Evolutionary conservation across 306 rosid species (phyloP).

Genomic region (Morella rubra): DNA sequence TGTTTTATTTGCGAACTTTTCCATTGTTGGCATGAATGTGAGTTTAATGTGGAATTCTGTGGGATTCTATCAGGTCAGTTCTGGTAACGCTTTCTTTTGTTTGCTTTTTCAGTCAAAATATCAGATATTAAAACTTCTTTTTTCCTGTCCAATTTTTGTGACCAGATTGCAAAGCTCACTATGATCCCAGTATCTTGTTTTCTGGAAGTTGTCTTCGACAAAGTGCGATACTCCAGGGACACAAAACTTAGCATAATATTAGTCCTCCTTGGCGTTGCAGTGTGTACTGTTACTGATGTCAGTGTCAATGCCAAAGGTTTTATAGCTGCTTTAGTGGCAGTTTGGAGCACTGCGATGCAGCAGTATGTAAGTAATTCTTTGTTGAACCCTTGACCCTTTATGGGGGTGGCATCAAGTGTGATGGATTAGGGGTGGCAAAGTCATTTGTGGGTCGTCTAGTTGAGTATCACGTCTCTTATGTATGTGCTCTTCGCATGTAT

Average conservation of each 20-base stretch:
- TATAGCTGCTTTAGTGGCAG: conserved; percentile 69
- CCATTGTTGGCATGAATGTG: conserved; percentile 84
- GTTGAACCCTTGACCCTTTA: conserved; percentile 24
- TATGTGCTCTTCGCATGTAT: conserved; percentile 20
- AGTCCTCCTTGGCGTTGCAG: conserved; percentile 82
- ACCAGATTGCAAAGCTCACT: conserved; percentile 82
- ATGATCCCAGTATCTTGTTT: conserved; percentile 87
- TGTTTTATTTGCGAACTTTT: conserved; percentile 74
- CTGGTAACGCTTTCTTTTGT: conserved; percentile 8
- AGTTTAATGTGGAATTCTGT: conserved; percentile 93
- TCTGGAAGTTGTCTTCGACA: conserved; percentile 68
- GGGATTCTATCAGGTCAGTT: conserved; percentile 77
- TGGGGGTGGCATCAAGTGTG: conserved; percentile 7
- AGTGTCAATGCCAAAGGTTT: conserved; percentile 73
- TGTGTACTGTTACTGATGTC: conserved; percentile 85
- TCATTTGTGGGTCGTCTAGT: conserved; percentile 20
- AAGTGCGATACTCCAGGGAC: conserved; percentile 69
- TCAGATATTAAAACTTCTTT: conserved; percentile 15
- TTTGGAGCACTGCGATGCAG: conserved; percentile 79
- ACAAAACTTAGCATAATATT: conserved; percentile 67
- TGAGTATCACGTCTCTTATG: conserved; percentile 15
- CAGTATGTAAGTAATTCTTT: conserved; percentile 59
- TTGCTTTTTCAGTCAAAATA: neutral
- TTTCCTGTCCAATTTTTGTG: conserved; percentile 21
- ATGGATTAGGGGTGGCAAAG: conserved; percentile 28